A percentile compares a stretch with the other conserved stretches of the same genome.
Evolutionary conservation across 306 rosid species (phyloP).

Genomic region (Pterocarpus macrocarpus): DNA sequence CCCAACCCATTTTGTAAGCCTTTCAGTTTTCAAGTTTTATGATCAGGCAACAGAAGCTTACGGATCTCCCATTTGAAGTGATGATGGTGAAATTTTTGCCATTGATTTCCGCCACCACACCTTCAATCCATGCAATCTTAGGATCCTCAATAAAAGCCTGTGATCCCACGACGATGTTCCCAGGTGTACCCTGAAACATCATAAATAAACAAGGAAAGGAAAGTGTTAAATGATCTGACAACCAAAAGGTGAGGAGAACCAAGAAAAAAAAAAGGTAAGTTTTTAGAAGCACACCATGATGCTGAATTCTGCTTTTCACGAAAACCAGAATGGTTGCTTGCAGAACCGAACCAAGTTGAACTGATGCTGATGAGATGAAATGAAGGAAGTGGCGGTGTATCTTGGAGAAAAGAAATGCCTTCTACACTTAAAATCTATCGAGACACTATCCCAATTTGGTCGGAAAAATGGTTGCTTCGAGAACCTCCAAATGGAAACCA

Average conservation of each 20-base stretch:
- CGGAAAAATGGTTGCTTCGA: too few species aligned
- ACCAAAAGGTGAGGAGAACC: slow-evolving; percentile 16
- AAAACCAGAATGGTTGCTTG: slow-evolving; percentile 45
- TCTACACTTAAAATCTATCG: too few species aligned
- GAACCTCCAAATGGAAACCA: slow-evolving; percentile 46
- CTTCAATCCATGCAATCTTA: slow-evolving; percentile 81
- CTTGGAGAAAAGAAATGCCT: slow-evolving; percentile 55
- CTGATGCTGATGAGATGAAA: slow-evolving; percentile 32
- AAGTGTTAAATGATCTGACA: slow-evolving; percentile 9
- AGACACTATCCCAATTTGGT: not conserved
- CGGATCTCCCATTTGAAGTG: slow-evolving; percentile 64
- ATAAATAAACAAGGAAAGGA: slow-evolving; percentile 1
- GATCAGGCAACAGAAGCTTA: slow-evolving; percentile 56
- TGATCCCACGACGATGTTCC: slow-evolving; percentile 88
- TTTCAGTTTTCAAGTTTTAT: slow-evolving; percentile 37
- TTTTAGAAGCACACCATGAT: slow-evolving; percentile 62
- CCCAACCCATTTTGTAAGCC: too few species aligned
- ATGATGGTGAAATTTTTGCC: slow-evolving; percentile 63
- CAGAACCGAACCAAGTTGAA: slow-evolving; percentile 38
- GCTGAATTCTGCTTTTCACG: slow-evolving; percentile 56
- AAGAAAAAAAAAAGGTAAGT: not conserved
- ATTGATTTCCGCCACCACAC: slow-evolving; percentile 69
- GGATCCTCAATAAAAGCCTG: slow-evolving; percentile 84
- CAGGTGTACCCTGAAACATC: slow-evolving; percentile 83
- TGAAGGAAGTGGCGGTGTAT: slow-evolving; percentile 25